These are phyloP conservation scores for Malania oleifera DNA, from an alignment of 164 flowering plant genomes.

Conservation along the genomic window DNA sequence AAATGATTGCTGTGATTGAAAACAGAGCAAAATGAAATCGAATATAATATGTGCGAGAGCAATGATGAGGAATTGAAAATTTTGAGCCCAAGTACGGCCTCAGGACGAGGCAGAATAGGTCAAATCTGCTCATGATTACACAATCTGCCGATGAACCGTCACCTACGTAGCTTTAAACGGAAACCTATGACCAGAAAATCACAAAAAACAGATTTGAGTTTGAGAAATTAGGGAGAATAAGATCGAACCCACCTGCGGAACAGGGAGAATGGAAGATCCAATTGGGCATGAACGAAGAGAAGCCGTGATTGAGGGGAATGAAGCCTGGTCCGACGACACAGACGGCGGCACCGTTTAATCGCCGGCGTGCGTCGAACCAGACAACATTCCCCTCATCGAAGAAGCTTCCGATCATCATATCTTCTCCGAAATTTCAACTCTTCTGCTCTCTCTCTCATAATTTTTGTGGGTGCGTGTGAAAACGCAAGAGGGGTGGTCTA, in stretches of 20 bases:
- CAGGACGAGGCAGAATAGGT: conserved; percentile 4
- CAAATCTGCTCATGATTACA: conserved; percentile 18
- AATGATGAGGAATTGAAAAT: conserved; percentile 20
- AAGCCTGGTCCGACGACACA: conserved; percentile 43
- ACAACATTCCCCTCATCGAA: conserved; percentile 29
- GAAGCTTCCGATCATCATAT: conserved; percentile 13
- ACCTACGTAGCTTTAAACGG: background rate
- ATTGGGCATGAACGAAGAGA: background rate
- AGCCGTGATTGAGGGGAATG: conserved; percentile 47
- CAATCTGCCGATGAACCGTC: conserved; percentile 1
- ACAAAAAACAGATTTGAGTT: no score
- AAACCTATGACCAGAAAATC: background rate
- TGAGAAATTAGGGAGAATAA: no score
- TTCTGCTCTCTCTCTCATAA: no score
- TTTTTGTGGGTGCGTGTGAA: no score
- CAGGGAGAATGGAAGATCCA: background rate
- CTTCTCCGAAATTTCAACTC: no score
- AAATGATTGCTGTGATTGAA: conserved; percentile 6
- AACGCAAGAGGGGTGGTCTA: no score
- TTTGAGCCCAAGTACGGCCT: background rate
- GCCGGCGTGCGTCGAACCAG: conserved; percentile 23
- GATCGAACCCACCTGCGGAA: background rate
- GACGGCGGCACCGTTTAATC: no score
- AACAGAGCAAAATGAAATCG: background rate
- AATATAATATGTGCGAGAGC: background rate